phyloP scores from a whole-genome alignment of 2,329 filamentous ascomycete species.

The Penicillium sp. region DNA sequence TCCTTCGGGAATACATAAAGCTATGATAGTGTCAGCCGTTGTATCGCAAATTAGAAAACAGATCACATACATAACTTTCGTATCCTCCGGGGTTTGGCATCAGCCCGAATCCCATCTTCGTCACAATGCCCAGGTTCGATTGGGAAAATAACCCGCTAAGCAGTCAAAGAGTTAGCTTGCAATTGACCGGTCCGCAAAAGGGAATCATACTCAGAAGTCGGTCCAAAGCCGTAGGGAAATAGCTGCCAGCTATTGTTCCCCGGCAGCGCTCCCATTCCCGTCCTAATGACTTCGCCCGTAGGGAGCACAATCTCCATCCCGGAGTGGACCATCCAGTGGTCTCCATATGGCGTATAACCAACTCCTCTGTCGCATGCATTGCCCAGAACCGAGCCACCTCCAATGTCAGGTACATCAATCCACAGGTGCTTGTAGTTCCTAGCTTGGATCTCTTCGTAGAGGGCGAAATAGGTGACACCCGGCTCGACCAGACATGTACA shows the following conservation, averaged over 20 bases:
- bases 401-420: constrained; percentile 12
- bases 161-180: background rate
- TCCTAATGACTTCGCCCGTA: constrained; percentile 9
- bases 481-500: constrained; percentile 10
- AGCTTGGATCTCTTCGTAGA: constrained; percentile 8
- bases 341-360: constrained; percentile 13
- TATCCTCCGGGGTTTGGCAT: constrained; percentile 13
- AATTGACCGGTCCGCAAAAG: background rate
- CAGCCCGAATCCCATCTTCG: constrained; percentile 12
- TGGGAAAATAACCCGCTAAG: constrained; percentile 9
- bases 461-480: constrained; percentile 8
- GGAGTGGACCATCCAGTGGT: constrained; percentile 12
- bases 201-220: constrained; percentile 5
- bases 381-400: constrained; percentile 11
- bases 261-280: constrained; percentile 11
- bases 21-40: background rate
- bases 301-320: constrained; percentile 11
- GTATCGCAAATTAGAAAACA: background rate
- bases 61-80: constrained; percentile 7
- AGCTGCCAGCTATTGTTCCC: constrained; percentile 13
- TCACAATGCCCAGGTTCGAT: constrained; percentile 10
- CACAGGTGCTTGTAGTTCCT: constrained; percentile 7
- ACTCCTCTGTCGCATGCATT: constrained; percentile 12
- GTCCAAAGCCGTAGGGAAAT: constrained; percentile 9
- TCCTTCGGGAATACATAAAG: constrained; percentile 6